Evolutionary conservation across 2,329 filamentous ascomycete genomes (phyloP).

Genomic region (Hyphodiscus sp.): DNA sequence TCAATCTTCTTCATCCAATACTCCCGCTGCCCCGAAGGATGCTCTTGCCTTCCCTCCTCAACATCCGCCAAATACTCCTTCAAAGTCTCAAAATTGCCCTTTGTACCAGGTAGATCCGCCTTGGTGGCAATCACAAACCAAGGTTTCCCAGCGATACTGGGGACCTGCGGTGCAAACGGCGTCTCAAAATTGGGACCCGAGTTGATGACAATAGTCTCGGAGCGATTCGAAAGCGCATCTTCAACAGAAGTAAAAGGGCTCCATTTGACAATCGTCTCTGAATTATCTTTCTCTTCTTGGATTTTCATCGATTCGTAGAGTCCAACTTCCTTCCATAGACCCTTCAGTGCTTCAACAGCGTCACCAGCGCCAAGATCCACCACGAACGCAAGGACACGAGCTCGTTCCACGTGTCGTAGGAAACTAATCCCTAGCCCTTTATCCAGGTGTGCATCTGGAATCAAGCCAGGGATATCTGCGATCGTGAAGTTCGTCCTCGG

Average conservation of each 20-base stretch:
- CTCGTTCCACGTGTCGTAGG: slow-evolving; percentile 88
- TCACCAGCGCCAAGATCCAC: slow-evolving; percentile 77
- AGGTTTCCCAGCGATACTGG: slow-evolving; percentile 74
- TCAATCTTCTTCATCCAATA: slow-evolving; percentile 56
- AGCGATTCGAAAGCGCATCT: slow-evolving; percentile 26
- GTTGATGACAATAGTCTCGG: slow-evolving; percentile 25
- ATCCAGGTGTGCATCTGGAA: slow-evolving; percentile 88
- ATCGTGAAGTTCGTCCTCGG: slow-evolving; percentile 79
- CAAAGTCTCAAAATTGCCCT: slow-evolving; percentile 67
- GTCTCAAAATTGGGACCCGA: slow-evolving; percentile 20
- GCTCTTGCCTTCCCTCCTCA: slow-evolving; percentile 52
- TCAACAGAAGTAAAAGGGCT: slow-evolving; percentile 42
- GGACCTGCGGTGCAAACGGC: slow-evolving; percentile 20
- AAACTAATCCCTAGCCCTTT: slow-evolving; percentile 87
- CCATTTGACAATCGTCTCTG: slow-evolving; percentile 55
- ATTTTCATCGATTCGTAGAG: slow-evolving; percentile 67
- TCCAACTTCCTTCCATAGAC: slow-evolving; percentile 84
- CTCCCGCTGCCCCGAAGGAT: slow-evolving; percentile 62
- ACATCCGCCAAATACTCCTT: slow-evolving; percentile 65
- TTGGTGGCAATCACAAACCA: slow-evolving; percentile 97
- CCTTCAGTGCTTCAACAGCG: slow-evolving; percentile 69
- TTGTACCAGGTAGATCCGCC: slow-evolving; percentile 73
- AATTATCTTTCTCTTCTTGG: slow-evolving; percentile 65
- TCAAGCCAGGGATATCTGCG: slow-evolving; percentile 90
- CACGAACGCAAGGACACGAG: slow-evolving; percentile 88